Evolutionary conservation across 2,329 filamentous ascomycete genomes (phyloP).

Genomic region (Leptographium procerum): DNA sequence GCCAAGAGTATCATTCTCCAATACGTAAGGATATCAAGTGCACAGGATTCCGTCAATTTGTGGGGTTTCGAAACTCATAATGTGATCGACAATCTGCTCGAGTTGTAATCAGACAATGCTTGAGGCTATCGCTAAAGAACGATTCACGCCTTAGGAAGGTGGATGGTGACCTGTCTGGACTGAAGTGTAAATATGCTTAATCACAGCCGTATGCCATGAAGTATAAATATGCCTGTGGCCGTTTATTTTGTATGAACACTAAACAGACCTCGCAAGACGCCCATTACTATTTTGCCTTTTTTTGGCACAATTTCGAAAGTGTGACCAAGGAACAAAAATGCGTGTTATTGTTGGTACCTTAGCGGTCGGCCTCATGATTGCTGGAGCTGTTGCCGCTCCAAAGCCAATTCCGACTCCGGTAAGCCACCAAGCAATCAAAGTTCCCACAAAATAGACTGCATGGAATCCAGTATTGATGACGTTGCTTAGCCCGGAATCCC

Average conservation of each 20-base stretch:
- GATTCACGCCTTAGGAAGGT: background rate
- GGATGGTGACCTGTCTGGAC: background rate
- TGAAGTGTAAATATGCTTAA: background rate
- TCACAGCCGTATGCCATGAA: background rate
- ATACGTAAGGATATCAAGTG: background rate
- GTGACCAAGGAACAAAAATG: background rate
- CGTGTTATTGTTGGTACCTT: background rate
- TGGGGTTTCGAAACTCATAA: background rate
- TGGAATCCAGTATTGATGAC: background rate
- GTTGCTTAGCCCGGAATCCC: constrained; percentile 48
- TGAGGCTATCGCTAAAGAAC: background rate
- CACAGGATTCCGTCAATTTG: background rate
- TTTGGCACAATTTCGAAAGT: background rate
- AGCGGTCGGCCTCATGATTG: background rate
- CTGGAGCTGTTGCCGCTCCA: background rate
- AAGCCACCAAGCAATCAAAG: background rate
- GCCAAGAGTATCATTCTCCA: background rate
- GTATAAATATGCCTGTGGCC: background rate
- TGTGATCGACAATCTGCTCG: background rate
- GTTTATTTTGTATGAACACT: background rate
- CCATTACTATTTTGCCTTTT: background rate
- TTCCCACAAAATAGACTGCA: too few species aligned
- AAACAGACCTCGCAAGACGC: background rate
- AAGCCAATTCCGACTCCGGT: background rate
- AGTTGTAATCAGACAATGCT: too few species aligned